A percentile compares a stretch with the other conserved stretches of the same genome.
Conservation (phyloP, 176 grass and related monocot species). For the Bolboschoenus planiculmis region DNA sequence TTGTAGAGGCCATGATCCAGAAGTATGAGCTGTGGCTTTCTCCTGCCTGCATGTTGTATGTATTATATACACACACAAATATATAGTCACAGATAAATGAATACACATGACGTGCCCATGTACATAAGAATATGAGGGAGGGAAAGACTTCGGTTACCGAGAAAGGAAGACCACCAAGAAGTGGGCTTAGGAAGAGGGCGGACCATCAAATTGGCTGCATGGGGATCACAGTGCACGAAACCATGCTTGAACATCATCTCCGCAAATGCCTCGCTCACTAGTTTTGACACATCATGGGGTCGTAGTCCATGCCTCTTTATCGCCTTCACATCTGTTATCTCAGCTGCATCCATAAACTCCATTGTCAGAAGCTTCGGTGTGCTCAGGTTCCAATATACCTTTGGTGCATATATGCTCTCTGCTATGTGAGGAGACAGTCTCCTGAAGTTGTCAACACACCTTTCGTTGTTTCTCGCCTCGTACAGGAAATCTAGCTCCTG, state of each 20-base stretch:
- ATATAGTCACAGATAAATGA: not conserved
- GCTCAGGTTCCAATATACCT: constrained; percentile 81
- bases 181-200: constrained; percentile 37
- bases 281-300: constrained; percentile 78
- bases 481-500: constrained; percentile 88
- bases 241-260: constrained; percentile 99
- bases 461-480: constrained; percentile 83
- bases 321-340: constrained; percentile 81
- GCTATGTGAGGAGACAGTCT: constrained; percentile 71
- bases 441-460: constrained; percentile 78
- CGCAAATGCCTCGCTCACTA: constrained; percentile 80
- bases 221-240: constrained; percentile 96
- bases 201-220: constrained; percentile 99
- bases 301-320: constrained; percentile 60
- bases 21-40: constrained; percentile 78
- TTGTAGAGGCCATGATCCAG: constrained; percentile 96
- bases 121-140: not conserved
- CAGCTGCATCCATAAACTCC: constrained; percentile 92
- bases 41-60: constrained; percentile 34
- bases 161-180: constrained; percentile 10
- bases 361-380: constrained; percentile 81
- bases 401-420: constrained; percentile 69
- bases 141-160: not conserved
- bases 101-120: not conserved
- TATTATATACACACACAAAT: not conserved